These are phyloP conservation scores for Blastobotrys attinorum DNA, from an alignment of 805 yeast species.

Conservation along the genomic window DNA sequence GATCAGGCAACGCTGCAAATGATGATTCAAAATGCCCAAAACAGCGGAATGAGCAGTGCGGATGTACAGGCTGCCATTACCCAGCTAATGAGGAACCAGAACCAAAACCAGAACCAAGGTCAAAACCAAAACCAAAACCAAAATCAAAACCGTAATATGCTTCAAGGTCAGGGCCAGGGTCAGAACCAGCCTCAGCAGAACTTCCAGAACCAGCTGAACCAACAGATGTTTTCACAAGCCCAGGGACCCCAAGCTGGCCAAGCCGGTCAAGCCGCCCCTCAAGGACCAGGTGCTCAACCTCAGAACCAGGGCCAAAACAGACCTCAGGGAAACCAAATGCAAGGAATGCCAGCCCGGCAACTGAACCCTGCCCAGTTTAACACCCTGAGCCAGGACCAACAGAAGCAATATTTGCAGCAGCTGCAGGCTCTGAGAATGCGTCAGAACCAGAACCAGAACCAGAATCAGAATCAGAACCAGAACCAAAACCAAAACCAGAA, in stretches of 20 bases:
- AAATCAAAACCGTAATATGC: background rate
- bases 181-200: conserved; percentile 16
- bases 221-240: conserved; percentile 16
- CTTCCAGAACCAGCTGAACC: conserved; percentile 20
- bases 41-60: background rate
- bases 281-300: conserved; percentile 12
- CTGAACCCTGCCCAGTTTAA: conserved; percentile 12
- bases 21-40: conserved; percentile 1
- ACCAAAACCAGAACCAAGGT: conserved; percentile 12
- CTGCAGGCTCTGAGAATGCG: conserved; percentile 3
- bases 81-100: conserved; percentile 6
- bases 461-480: conserved; percentile 10
- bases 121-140: conserved; percentile 16
- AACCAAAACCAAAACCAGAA: conserved; percentile 3
- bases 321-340: too few relatives aligned
- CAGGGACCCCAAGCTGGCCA: too few relatives aligned
- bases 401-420: conserved; percentile 15
- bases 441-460: background rate
- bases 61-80: conserved; percentile 2
- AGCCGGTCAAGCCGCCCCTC: too few relatives aligned
- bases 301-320: conserved; percentile 14
- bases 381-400: conserved; percentile 19
- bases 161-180: conserved; percentile 15
- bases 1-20: conserved; percentile 3
- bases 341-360: conserved; percentile 3